Evolutionary conservation across 441 rosid species (phyloP), one percentile per base, ranked within the genome.

Genomic region (Isatis lusitanica): DNA sequence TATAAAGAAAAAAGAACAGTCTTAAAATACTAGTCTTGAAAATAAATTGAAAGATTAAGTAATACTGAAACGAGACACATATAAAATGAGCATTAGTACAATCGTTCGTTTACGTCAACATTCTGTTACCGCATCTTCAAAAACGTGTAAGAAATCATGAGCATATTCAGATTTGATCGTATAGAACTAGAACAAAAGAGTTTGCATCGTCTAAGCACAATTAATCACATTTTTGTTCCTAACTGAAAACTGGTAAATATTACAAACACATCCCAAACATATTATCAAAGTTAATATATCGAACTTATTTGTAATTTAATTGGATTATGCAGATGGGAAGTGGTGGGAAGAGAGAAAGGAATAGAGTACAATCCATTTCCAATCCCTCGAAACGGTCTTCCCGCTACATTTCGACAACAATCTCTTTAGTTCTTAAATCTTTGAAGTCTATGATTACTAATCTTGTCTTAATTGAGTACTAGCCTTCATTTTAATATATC

Each of bases 361-460:
- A 83, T 90, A 72, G 87, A 92, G 57, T 89, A 92, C 72, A 79
- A 87, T 36, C 99, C 99, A 74, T 94, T 94, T 68, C 99, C 98
- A 10, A 86, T 94, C 43, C 99, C 97, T 57, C 78, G 52, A 56
- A 77, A 81, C 31, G 95, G 99, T 24, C 91, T 94, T 38, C 97
- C 85, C 0, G 86, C 91, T 48, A 88, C 87, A 83, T 86, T 88
- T 86, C 83, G 86, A 85, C 83, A 61, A 78, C 73, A 69, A 63
- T 68, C 81, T 62, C 53, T 36, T 77, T 77, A 77, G 59, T 51
- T 72, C 17, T 31, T 50, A 9, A 18, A n/a, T 12, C 6, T 15
- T 70, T 55, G 1, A 38, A 53, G 4, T 47, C 42, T 61, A 33
- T 5, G 55, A 40, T 62, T 40, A 28, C 9, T 69, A 73, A 26